Conservation (phyloP, 176 grass and related monocot species). For the Carex myosuroides region DNA sequence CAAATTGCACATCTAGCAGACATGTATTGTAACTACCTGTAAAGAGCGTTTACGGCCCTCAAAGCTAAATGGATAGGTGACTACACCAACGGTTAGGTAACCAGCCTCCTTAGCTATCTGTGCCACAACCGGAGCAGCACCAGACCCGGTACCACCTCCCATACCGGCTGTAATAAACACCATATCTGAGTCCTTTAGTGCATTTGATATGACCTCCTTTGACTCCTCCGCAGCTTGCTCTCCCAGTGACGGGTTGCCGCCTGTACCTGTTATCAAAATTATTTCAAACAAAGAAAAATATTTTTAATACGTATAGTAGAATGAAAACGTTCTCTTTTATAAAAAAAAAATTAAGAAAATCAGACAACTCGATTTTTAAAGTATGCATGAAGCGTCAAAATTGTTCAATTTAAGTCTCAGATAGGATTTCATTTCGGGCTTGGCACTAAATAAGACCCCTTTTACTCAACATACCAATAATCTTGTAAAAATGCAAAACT, state of each 20-base stretch:
- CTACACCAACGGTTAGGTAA: constrained; percentile 94
- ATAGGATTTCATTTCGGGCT: background rate
- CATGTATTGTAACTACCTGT: constrained; percentile 46
- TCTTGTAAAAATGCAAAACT: background rate
- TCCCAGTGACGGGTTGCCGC: constrained; percentile 76
- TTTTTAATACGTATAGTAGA: background rate
- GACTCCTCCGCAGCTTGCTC: constrained; percentile 96
- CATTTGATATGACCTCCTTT: constrained; percentile 73
- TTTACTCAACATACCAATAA: background rate
- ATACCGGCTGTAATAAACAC: constrained; percentile 95
- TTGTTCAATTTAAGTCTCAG: background rate
- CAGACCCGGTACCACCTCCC: constrained; percentile 91
- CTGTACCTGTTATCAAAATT: constrained; percentile 47
- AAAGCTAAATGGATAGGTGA: constrained; percentile 93
- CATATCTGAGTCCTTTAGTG: constrained; percentile 72
- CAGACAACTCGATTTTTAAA: background rate
- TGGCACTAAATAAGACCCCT: background rate
- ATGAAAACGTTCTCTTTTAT: background rate
- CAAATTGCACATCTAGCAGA: background rate
- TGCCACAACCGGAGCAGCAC: constrained; percentile 97
- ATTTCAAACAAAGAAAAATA: background rate
- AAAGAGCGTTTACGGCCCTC: constrained; percentile 95
- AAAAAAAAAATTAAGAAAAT: background rate
- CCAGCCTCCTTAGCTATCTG: constrained; percentile 96
- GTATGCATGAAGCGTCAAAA: background rate